A percentile compares a stretch with the other conserved stretches of the same genome.
phyloP scores from a whole-genome alignment of 1,284 basidiomycete species.

The Puccinia polysora region DNA sequence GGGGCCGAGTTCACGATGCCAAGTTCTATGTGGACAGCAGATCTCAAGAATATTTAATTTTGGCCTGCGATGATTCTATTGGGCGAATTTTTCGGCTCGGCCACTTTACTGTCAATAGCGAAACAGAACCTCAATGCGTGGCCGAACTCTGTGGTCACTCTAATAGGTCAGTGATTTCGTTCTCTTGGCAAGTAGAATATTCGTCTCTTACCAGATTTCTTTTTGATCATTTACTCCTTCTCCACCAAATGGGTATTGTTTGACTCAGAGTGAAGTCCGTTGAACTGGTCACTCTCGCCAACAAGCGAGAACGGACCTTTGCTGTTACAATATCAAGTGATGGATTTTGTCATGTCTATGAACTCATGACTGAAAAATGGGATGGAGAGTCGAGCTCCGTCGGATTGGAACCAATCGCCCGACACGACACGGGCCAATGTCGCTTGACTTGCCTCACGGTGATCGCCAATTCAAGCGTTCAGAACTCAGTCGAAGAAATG shows the following conservation, averaged over 20 bases:
- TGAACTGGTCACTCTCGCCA: conserved; percentile 10
- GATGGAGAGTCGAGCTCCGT: background rate
- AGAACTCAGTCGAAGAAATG: background rate
- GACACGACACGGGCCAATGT: conserved; percentile 36
- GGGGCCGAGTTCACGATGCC: conserved; percentile 42
- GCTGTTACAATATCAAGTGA: conserved; percentile 39
- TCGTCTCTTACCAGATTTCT: no score
- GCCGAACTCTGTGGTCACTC: conserved; percentile 35
- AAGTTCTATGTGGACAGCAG: conserved; percentile 25
- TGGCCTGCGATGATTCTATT: conserved; percentile 39
- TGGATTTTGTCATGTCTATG: conserved; percentile 42
- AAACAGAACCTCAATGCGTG: conserved; percentile 34
- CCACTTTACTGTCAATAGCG: conserved; percentile 15
- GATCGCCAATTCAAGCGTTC: conserved; percentile 3
- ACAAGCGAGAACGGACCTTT: conserved; percentile 8
- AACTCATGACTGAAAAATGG: conserved; percentile 19
- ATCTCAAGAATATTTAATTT: conserved; percentile 33
- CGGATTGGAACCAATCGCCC: conserved; percentile 25
- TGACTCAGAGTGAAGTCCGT: conserved; percentile 28
- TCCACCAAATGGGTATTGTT: background rate
- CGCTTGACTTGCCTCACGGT: conserved; percentile 31
- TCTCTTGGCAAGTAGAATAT: no score
- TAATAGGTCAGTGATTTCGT: conserved; percentile 12
- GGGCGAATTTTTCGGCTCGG: conserved; percentile 38
- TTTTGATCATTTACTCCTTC: background rate